phyloP scores from a whole-genome alignment of 75 land plant species.

The Cryptomeria japonica region DNA sequence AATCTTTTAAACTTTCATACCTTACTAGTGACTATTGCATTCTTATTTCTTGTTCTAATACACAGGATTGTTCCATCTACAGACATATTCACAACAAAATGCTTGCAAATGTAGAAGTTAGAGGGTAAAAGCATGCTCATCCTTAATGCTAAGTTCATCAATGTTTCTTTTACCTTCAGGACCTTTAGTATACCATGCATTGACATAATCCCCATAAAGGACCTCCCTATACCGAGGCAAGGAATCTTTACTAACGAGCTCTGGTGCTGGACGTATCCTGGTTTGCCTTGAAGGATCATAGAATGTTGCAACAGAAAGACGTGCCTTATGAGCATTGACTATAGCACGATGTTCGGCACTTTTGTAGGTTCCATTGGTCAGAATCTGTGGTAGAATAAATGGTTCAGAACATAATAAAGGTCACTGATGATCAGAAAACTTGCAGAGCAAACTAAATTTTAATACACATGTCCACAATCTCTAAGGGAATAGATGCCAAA shows the following conservation, averaged over 20 bases:
- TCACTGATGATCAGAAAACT: neutral
- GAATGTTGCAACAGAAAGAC: slow-evolving; percentile 82
- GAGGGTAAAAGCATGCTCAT: neutral
- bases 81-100: neutral
- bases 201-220: slow-evolving; percentile 80
- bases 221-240: slow-evolving; percentile 49
- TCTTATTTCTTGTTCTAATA: neutral
- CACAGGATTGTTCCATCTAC: neutral
- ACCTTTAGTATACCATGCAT: slow-evolving; percentile 81
- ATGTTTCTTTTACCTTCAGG: slow-evolving; percentile 87
- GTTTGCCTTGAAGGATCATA: slow-evolving; percentile 83
- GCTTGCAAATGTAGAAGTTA: neutral
- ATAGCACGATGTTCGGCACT: slow-evolving; percentile 80
- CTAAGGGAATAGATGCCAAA: neutral
- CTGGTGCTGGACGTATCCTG: slow-evolving; percentile 60
- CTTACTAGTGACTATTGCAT: neutral
- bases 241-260: slow-evolving; percentile 40
- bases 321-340: slow-evolving; percentile 51
- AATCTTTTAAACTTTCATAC: neutral
- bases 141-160: slow-evolving; percentile 39
- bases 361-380: slow-evolving; percentile 76
- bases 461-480: neutral
- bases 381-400: slow-evolving; percentile 44
- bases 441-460: neutral
- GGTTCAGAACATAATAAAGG: neutral